A percentile compares a stretch with the other conserved stretches of the same genome.
Conservation (phyloP, 192 early-diverging fungal species). For the Phycomyces blakesleeanus region DNA sequence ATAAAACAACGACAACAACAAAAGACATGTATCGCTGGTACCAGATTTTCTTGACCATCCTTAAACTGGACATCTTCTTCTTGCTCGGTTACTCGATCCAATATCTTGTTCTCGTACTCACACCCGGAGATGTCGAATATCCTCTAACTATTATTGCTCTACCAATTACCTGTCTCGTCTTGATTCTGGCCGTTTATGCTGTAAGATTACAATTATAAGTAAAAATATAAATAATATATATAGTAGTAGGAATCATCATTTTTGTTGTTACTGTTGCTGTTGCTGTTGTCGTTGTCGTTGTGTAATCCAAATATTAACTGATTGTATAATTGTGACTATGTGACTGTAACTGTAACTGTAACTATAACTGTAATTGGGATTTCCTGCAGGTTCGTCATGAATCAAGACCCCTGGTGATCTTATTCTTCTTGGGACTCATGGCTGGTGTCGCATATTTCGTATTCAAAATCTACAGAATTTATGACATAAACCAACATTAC, state of each 20-base stretch:
- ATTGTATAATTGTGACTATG: too few species aligned
- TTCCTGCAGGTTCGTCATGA: conserved; percentile 53
- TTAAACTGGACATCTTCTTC: conserved; percentile 85
- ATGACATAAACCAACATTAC: conserved; percentile 26
- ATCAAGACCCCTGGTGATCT: conserved; percentile 53
- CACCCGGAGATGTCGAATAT: conserved; percentile 42
- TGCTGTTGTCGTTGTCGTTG: too few species aligned
- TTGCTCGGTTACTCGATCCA: conserved; percentile 71
- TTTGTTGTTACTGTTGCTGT: too few species aligned
- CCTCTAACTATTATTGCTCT: conserved; percentile 54
- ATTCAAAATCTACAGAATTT: conserved; percentile 65
- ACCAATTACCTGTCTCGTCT: conserved; percentile 53
- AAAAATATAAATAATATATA: too few species aligned
- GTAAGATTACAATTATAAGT: conserved; percentile 33
- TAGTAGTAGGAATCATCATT: too few species aligned
- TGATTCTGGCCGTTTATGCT: conserved; percentile 64
- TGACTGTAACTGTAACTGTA: too few species aligned
- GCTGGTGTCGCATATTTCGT: conserved; percentile 66
- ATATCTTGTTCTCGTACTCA: conserved; percentile 55
- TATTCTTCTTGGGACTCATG: conserved; percentile 55
- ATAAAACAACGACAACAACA: background rate
- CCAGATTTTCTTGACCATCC: conserved; percentile 74
- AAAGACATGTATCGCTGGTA: conserved; percentile 60
- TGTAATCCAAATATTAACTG: too few species aligned
- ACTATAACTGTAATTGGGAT: too few species aligned